These are phyloP conservation scores for Microsporum canis DNA, from an alignment of 2,329 filamentous ascomycete species.

Conservation along the genomic window DNA sequence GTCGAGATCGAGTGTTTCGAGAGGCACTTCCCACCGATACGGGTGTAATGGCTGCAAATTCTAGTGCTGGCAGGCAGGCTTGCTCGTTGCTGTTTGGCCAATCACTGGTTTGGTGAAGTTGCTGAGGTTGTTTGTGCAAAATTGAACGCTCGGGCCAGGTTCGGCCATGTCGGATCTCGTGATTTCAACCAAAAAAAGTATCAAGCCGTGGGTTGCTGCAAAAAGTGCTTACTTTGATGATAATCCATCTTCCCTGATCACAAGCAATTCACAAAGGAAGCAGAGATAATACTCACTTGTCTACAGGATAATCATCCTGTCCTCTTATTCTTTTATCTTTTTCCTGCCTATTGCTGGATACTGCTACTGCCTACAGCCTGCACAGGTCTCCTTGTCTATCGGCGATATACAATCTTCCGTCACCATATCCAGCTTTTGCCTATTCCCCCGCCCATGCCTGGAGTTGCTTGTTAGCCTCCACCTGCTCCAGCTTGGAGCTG, in stretches of 20 bases:
- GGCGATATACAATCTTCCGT: neutral
- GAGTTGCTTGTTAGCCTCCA: conserved; percentile 17
- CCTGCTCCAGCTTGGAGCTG: conserved; percentile 22
- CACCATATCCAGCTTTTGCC: neutral
- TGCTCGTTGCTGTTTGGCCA: conserved; percentile 4
- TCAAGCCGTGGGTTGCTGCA: neutral
- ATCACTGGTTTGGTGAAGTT: conserved; percentile 8
- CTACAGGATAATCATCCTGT: neutral
- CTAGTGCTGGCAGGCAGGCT: neutral
- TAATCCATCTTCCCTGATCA: neutral
- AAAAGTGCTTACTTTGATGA: neutral
- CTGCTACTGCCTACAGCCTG: neutral
- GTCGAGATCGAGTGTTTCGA: neutral
- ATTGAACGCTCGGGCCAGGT: conserved; percentile 13
- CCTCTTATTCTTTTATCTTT: neutral
- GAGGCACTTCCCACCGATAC: conserved; percentile 6
- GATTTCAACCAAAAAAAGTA: conserved; percentile 9
- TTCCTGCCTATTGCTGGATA: neutral
- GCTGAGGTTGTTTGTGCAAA: conserved; percentile 11
- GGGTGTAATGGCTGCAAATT: conserved; percentile 20
- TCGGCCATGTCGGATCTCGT: conserved; percentile 13
- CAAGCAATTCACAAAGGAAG: neutral
- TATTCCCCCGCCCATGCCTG: conserved; percentile 15
- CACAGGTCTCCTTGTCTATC: neutral
- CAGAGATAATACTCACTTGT: neutral